Base-by-base conservation (phyloP, 805 yeast species). In the Starmerella scarabaei region DNA sequence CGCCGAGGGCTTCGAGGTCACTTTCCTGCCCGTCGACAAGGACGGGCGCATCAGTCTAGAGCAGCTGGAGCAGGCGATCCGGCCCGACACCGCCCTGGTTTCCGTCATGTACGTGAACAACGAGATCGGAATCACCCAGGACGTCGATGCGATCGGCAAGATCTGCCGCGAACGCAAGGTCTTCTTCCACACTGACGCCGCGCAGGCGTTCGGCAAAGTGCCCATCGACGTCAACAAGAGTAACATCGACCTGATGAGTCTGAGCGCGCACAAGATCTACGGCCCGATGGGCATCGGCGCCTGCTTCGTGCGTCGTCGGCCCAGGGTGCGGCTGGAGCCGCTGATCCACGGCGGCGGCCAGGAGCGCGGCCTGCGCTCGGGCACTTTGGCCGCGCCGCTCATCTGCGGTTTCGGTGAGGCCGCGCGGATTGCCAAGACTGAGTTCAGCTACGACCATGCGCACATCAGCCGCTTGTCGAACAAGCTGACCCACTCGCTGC, bases 231-330 rank as follows among this genome's bases (percentile, higher is more conserved):
- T 91, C 47, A 85, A 91, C 65, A 80, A 79, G 53, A 74, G 77
- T 77, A 86, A 91, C 60, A 82, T 91, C 52, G 98, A 91, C 62
- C 64, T 88, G 50, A 67, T 91, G 77, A 84, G 95, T 18, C 80
- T 91, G 45, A 83, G 95, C 1, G 86, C 94, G 2, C 98, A 91
- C 65, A 91, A 91, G 66, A 78, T 91, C 47, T 91, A 91, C 63
- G 98, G 98, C 5, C 98, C 98, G 51, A 91, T 79, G 73, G 98
- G 98, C 47, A 73, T 85, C 44, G 98, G 98, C 55, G 98, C 98
- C 8, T 69, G 86, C 52, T 91, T 72, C 57, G 88, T 91, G 30
- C 77, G 98, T 65, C 81, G 98, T 71, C 79, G 98, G 63, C 98
- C 98, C 47, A 78, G 98, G 64, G 98, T 91, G 36, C 80, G 98